Percentiles rank a stretch among this genome's conserved stretches.
These are phyloP conservation scores for Paecilomyces sp. DNA, from an alignment of 2,329 filamentous ascomycete genomes.

Conservation along the genomic window DNA sequence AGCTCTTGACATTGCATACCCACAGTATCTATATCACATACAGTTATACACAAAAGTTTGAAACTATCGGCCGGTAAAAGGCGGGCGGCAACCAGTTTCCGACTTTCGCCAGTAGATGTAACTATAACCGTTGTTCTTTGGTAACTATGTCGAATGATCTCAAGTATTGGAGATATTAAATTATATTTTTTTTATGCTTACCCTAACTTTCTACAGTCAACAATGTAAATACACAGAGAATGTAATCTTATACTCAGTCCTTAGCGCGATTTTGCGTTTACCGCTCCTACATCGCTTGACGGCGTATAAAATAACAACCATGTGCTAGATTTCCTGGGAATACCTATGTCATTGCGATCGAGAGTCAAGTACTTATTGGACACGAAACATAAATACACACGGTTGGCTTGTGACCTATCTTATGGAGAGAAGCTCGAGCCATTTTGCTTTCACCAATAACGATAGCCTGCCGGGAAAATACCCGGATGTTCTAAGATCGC, in stretches of 20 bases:
- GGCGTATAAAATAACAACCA: background rate
- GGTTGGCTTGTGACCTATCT: background rate
- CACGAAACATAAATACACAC: background rate
- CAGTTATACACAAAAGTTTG: no score
- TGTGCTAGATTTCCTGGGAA: background rate
- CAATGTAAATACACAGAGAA: no score
- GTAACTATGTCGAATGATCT: no score
- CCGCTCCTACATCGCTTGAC: background rate
- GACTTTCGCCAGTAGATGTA: no score
- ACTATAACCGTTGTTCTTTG: no score
- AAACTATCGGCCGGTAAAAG: no score
- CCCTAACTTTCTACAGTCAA: no score
- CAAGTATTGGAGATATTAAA: no score
- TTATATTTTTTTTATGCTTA: no score
- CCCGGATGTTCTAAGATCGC: background rate
- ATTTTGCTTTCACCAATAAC: background rate
- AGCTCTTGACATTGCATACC: background rate
- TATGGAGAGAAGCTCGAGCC: background rate
- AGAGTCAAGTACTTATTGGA: background rate
- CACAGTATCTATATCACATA: no score
- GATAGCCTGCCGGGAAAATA: background rate
- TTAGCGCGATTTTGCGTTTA: background rate
- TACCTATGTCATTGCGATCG: background rate
- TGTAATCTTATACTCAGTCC: background rate
- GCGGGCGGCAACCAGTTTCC: no score